Base-by-base conservation (phyloP, 2,329 filamentous ascomycete species). In the Xylaria sp. region DNA sequence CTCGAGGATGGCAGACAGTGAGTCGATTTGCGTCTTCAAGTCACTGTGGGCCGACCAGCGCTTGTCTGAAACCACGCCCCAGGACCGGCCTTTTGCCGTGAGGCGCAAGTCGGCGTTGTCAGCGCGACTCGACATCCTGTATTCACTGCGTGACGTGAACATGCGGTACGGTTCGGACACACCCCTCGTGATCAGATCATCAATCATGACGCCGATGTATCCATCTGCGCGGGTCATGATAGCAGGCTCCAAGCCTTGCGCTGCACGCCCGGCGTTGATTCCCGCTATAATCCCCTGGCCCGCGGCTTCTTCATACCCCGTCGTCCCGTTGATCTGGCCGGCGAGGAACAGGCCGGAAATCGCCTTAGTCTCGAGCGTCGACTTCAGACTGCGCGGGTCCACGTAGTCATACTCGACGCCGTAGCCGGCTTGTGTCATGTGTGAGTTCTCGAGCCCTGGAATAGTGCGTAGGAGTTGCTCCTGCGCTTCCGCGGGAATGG, bases 361-460 rank as follows among this genome's bases (percentile, higher is more conserved):
- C 21, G 90, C 84, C 77, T 98, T 99, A 1, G 95, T 98, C 76
- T 99, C 95, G 7, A 99, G 85, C 0, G 93, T 95, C n/a, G 90
- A 87, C 66, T 89, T 90, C 3, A 99, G 83, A 68, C 90, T 90
- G 54, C 95, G 89, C 17, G 95, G 95, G 73, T 99, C 95, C 17
- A 99, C 92, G 75, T 99, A 99, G 79, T 98, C 95, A 76, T 99
- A 99, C 75, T 99, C 95, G 1, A 99, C 95, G 7, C 95, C 95
- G 72, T 99, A 99, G 8, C 94, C 95, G 1, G 94, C 90, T 72
- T 98, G 94, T 6, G 96, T 85, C 93, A 99, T 97, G 25, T 83
- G 87, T 4, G 93, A 93, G 61, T 93, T 87, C 72, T 98, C 94
- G 1, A 99, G 83, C 0, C 95, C 95, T n/a, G 80, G 84, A 55